Evolutionary conservation across 495 filamentous ascomycete species (phyloP), one percentile per base, ranked within the genome.

Genomic region (Melanomma pulvis-pyrius): DNA sequence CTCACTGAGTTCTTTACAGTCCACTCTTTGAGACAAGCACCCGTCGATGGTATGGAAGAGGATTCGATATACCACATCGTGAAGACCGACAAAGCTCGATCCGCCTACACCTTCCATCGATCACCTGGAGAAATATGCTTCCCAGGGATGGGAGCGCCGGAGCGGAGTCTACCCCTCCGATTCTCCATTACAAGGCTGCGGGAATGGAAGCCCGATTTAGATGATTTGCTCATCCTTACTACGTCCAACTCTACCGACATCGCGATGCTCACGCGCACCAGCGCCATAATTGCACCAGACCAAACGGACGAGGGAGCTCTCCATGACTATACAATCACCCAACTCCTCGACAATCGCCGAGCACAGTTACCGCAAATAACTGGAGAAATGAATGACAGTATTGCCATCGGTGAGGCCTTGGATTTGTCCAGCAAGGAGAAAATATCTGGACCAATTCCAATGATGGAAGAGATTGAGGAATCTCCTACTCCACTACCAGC

Each of bases 401-500:
- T 68, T 15, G 7, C 89, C 3, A 88, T 98, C 67, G 96, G 96
- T 34, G 74, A 91, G 49, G 87, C 86, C 6, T 76, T 96, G 25
- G 93, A 99, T 76, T 79, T 98, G 17, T 93, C 92, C 17, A 84
- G 83, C 73, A 90, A 84, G 63, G 91, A 93, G 52, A 91, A 84
- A 64, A 90, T 97, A 2, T 75, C 82, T 47, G 83, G 87, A 61
- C 96, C 96, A 5, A 89, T 97, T 59, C 84, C 86, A 3, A 84
- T 83, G 21, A 69, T 76, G 12, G 91, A 92, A 67, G 88, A 90
- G 56, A 88, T 92, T 50, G 76, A 85, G 13, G 85, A 93, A 57
- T 93, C 92, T 1, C 82, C 86, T 13, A 88, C 88, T 1, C 94
- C 96, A 17, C 74, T 97, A n/a, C 96, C 96, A 1, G 92, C 88